Evolutionary conservation across 2,329 filamentous ascomycete genomes (phyloP), one percentile per base, ranked within the genome.

Genomic region (Pseudocercospora ulei): DNA sequence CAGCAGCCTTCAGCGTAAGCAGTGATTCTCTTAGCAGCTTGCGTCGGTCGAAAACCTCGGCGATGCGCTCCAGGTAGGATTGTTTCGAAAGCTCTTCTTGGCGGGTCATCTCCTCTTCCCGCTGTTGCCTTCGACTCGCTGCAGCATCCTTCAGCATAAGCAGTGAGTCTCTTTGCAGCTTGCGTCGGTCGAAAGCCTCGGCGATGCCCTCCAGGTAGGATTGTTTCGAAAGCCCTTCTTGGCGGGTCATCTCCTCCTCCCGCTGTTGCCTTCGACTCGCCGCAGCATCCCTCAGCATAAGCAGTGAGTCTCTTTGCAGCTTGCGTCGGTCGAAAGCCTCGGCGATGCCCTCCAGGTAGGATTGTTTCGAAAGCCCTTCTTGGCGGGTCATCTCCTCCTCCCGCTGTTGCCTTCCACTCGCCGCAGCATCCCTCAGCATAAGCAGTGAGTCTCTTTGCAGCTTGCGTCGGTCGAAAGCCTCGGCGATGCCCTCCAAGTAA

Each of bases 171-270:
- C 28, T 8, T 30, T 18, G 14, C 28, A 30, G 28, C 19, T 19
- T 19, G 6, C 28, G 28, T 30, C 28, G 17, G 28, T 30, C 28
- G 28, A 16, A 7, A 16, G 28, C 16, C 7, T 8, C 16, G 28
- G 28, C 28, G 19, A 16, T 16, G 5, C 17, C 14, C 16, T 30
- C 28, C 12, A 30, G 28, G 7, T 16, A 9, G 13, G 14, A 17
- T n/a, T 17, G 28, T n/a, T n/a, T n/a, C n/a, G n/a, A n/a, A n/a
- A n/a, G n/a, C n/a, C n/a, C n/a, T n/a, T n/a, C n/a, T n/a, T n/a
- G n/a, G n/a, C n/a, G n/a, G n/a, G n/a, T n/a, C n/a, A n/a, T n/a
- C 28, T 13, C 16, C 28, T 30, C 16, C 28, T 30, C 28, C 14
- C 13, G 13, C 19, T 30, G 28, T 16, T 30, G 28, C 16, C 28